Evolutionary conservation across 805 yeast genomes (phyloP).

Genomic region (Candida taoyuanica): DNA sequence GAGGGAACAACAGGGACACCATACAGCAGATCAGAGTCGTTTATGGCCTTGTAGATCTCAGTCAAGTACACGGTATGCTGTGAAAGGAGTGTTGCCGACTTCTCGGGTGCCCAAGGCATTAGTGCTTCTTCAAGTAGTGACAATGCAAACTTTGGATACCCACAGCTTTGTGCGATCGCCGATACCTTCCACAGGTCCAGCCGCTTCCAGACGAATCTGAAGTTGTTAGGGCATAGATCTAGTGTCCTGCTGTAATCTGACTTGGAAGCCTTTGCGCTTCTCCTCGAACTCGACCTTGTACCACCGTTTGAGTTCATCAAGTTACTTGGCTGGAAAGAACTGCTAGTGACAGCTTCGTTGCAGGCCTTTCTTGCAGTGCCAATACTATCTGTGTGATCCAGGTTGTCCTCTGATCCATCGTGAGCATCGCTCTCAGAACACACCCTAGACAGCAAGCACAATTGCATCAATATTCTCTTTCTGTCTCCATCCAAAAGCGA

Average conservation of each 20-base stretch:
- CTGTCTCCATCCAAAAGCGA: conserved; percentile 6
- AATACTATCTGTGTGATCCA: neutral
- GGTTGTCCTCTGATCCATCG: conserved; percentile 3
- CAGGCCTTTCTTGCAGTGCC: no score
- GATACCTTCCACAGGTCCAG: conserved; percentile 21
- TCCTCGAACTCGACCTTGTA: conserved; percentile 1
- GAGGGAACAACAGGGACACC: conserved; percentile 62
- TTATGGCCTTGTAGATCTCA: conserved; percentile 46
- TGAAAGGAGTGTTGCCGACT: neutral
- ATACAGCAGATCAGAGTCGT: conserved; percentile 56
- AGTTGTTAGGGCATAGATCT: conserved; percentile 1
- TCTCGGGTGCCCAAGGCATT: conserved; percentile 2
- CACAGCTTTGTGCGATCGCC: conserved; percentile 24
- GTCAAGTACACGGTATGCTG: conserved; percentile 19
- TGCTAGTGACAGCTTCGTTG: no score
- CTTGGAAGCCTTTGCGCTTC: neutral
- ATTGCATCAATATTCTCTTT: conserved; percentile 15
- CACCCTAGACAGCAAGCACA: conserved; percentile 27
- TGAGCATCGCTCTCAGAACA: conserved; percentile 15
- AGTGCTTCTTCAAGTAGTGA: conserved; percentile 33
- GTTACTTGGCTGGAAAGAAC: no score
- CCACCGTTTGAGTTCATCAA: no score
- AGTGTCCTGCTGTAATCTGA: neutral
- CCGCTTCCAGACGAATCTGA: conserved; percentile 5
- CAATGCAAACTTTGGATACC: conserved; percentile 29